Evolutionary conservation across 192 early-diverging fungal genomes (phyloP).

Genomic region (Backusella tarrabulga): DNA sequence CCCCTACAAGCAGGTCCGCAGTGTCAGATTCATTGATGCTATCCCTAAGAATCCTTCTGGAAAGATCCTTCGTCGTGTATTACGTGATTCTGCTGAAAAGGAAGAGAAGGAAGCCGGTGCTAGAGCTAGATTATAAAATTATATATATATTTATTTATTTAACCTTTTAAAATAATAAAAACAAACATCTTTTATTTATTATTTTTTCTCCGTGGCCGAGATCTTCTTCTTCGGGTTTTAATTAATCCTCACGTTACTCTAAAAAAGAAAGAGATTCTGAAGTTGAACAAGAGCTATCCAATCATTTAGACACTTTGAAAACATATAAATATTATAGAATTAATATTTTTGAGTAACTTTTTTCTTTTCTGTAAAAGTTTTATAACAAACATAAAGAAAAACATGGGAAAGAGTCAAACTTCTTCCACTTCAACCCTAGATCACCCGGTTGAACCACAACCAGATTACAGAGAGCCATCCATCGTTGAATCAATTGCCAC

Average conservation of each 20-base stretch:
- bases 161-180: constrained; percentile 4
- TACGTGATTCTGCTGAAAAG: constrained; percentile 17
- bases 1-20: constrained; percentile 74
- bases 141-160: constrained; percentile 1
- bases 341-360: neutral
- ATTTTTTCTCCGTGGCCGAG: neutral
- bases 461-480: neutral
- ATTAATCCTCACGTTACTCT: neutral
- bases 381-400: neutral
- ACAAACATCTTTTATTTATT: neutral
- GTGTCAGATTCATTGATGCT: constrained; percentile 71
- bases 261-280: neutral
- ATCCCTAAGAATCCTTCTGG: constrained; percentile 80
- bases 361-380: neutral
- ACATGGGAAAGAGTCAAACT: neutral
- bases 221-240: constrained; percentile 5
- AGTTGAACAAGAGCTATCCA: neutral
- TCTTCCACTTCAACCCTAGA: neutral
- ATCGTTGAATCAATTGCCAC: neutral
- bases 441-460: neutral
- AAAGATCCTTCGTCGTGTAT: constrained; percentile 71
- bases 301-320: neutral
- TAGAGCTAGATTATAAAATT: constrained; percentile 14
- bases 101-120: constrained; percentile 6
- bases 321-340: neutral